Evolutionary conservation across 2,329 filamentous ascomycete species (phyloP), one percentile per base, ranked within the genome.

Genomic region (Periconia sp.): DNA sequence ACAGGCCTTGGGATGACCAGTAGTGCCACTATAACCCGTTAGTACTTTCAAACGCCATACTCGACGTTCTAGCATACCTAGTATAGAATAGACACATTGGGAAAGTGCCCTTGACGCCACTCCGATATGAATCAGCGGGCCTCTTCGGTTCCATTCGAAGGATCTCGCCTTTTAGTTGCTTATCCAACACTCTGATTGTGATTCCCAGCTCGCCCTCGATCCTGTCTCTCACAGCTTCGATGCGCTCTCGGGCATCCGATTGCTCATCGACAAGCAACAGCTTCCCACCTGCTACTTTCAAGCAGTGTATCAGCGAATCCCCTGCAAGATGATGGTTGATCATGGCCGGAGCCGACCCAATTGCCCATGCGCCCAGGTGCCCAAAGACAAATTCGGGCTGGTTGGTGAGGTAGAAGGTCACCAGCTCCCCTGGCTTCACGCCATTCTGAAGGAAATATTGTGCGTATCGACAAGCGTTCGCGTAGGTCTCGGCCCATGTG

Each of bases 1-100:
- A 54, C 84, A 86, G 1, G 83, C 87, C 65, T 92, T 92, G 9
- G 88, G 87, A 52, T 88, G 68, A 2, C 88, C 88, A 0, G 88
- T 91, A 1, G 88, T 91, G 24, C 87, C 87, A 49, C 84, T 85
- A 24, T 17, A 13, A n/a, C 8, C 23, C 9, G 37, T 65, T 25
- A 59, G 58, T 39, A 16, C 4, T 9, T 13, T 13, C 17, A 12
- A 8, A 4, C 24, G 13, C 3, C 2, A 19, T 13, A 10, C 17
- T 13, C 16, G 21, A 11, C 13, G 23, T 10, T 11, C 24, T 28
- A 4, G 59, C 69, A 31, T 32, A 78, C 76, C 76, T 82, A 1
- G 88, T 92, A 64, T 89, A 91, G 54, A 91, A 83, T 17, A 91
- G 65, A 21, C 78, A 82, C 52, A 83, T 76, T 0, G 87, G 82